These are phyloP conservation scores for Yarrowia divulgata DNA, from an alignment of 805 yeast species.

Conservation along the genomic window DNA sequence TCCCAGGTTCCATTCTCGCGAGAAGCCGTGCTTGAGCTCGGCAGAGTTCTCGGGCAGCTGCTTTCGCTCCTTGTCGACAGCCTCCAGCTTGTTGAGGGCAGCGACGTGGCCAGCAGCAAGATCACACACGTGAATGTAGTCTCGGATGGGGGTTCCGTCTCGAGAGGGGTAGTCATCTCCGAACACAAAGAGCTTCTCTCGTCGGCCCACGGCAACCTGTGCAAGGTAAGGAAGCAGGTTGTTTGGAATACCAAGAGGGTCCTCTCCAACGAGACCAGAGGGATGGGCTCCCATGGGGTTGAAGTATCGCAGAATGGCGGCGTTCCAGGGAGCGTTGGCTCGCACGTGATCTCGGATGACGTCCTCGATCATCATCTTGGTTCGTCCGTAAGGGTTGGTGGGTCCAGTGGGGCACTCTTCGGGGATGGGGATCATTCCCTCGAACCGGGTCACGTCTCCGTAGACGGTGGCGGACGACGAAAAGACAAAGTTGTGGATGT, in stretches of 20 bases:
- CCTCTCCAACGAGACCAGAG: slow-evolving; percentile 80
- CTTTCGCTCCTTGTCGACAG: slow-evolving; percentile 42
- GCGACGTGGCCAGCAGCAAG: slow-evolving; percentile 79
- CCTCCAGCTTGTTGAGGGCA: slow-evolving; percentile 64
- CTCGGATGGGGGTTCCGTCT: slow-evolving; percentile 84
- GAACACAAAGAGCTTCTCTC: slow-evolving; percentile 69
- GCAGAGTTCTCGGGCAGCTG: slow-evolving; percentile 41
- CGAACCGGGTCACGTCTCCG: slow-evolving; percentile 78
- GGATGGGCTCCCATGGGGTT: slow-evolving; percentile 90
- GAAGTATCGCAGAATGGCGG: slow-evolving; percentile 76
- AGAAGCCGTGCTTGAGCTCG: slow-evolving; percentile 56
- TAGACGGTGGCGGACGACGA: slow-evolving; percentile 84
- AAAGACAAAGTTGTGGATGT: slow-evolving; percentile 66
- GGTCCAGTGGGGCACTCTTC: slow-evolving; percentile 79
- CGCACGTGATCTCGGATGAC: slow-evolving; percentile 62
- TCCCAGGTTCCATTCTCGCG: slow-evolving; percentile 83
- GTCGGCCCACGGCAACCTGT: slow-evolving; percentile 76
- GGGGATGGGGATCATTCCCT: slow-evolving; percentile 78
- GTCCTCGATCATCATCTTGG: slow-evolving; percentile 71
- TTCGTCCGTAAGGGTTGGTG: slow-evolving; percentile 78
- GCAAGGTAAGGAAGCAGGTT: slow-evolving; percentile 77
- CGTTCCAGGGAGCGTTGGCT: slow-evolving; percentile 51
- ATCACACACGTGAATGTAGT: slow-evolving; percentile 82
- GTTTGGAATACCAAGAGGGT: slow-evolving; percentile 78
- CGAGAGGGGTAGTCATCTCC: slow-evolving; percentile 74